phyloP scores from a whole-genome alignment of 805 yeast species.

The Myxozyma mucilagina region DNA sequence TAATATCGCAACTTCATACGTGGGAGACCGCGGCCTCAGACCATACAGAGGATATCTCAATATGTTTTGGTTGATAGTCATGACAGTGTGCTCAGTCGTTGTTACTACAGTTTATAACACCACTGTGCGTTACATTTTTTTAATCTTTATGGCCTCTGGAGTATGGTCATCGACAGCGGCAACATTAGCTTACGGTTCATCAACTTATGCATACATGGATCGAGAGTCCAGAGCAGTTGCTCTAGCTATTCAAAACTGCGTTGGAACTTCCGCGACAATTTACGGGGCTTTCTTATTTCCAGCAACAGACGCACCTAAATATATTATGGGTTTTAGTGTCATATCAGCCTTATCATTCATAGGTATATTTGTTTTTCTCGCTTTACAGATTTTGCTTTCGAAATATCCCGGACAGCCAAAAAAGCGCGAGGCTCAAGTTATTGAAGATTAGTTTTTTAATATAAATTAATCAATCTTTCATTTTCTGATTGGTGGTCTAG shows the following conservation, averaged over 20 bases:
- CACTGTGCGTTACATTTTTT: constrained; percentile 13
- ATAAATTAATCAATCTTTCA: no score
- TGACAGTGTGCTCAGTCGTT: constrained; percentile 11
- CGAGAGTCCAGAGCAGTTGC: constrained; percentile 28
- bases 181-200: constrained; percentile 18
- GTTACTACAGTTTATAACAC: constrained; percentile 6
- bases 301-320: constrained; percentile 15
- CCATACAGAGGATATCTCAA: constrained; percentile 16
- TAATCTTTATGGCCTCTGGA: constrained; percentile 17
- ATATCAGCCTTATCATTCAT: constrained; percentile 16
- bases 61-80: constrained; percentile 3
- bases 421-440: not conserved
- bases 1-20: constrained; percentile 7
- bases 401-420: constrained; percentile 10
- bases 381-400: constrained; percentile 11
- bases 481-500: no score
- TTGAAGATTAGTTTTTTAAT: not conserved
- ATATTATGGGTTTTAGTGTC: constrained; percentile 21
- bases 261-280: constrained; percentile 23
- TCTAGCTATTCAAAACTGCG: constrained; percentile 19
- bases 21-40: constrained; percentile 14
- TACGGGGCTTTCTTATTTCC: constrained; percentile 19
- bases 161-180: constrained; percentile 23
- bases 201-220: constrained; percentile 17
- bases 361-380: constrained; percentile 18